Conservation (phyloP, 1,139 yeast genomes). For the Nakaseomyces nivariensis region DNA sequence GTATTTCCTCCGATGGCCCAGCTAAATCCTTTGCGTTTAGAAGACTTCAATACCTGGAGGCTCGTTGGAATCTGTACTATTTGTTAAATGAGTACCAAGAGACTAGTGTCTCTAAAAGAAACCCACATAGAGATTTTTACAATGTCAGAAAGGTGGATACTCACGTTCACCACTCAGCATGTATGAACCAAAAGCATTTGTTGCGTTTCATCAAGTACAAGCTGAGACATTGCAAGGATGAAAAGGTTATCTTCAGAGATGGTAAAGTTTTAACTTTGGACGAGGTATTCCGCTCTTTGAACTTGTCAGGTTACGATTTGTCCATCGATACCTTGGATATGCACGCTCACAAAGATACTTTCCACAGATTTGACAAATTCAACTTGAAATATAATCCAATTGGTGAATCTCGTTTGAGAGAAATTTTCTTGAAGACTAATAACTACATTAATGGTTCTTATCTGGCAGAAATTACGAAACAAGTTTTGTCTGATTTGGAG, state of each 20-base stretch:
- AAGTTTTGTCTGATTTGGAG: constrained; percentile 88
- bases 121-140: constrained; percentile 95
- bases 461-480: constrained; percentile 86
- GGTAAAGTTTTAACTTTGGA: constrained; percentile 77
- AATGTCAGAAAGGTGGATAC: constrained; percentile 98
- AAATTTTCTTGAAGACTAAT: constrained; percentile 90
- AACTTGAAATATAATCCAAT: constrained; percentile 95
- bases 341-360: constrained; percentile 98
- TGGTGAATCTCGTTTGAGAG: constrained; percentile 94
- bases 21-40: constrained; percentile 95
- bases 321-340: constrained; percentile 95
- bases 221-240: constrained; percentile 68
- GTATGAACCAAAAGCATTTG: constrained; percentile 97
- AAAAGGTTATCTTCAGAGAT: constrained; percentile 88
- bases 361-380: constrained; percentile 96
- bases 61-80: constrained; percentile 89
- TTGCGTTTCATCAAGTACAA: constrained; percentile 90
- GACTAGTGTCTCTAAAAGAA: constrained; percentile 68
- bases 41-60: constrained; percentile 85
- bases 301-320: constrained; percentile 85
- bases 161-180: constrained; percentile 97
- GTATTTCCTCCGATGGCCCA: constrained; percentile 86
- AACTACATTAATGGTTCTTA: constrained; percentile 82
- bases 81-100: constrained; percentile 89
- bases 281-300: constrained; percentile 83